Percentiles rank a stretch among this genome's conserved stretches.
phyloP scores from a whole-genome alignment of 2,329 filamentous ascomycete genomes.

The Ceratocystis albifundus region DNA sequence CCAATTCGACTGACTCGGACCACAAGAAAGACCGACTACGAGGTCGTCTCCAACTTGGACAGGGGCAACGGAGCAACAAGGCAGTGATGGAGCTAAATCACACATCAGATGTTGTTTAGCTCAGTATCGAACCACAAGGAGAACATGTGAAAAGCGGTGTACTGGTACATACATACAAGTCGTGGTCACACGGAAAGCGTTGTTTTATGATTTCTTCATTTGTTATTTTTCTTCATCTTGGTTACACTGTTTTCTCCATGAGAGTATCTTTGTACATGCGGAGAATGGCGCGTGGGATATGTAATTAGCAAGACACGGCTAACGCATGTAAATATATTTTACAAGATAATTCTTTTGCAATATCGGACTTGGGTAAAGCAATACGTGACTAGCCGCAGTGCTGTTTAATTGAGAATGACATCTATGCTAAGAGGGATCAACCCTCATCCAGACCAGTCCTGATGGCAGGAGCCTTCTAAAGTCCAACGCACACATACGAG shows the following conservation, averaged over 20 bases:
- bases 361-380: neutral
- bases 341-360: neutral
- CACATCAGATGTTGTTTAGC: conserved; percentile 1
- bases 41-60: neutral
- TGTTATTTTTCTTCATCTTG: conserved; percentile 1
- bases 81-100: too few relatives aligned
- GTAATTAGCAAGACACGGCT: neutral
- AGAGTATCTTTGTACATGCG: neutral
- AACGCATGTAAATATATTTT: conserved; percentile 1
- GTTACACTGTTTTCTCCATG: neutral
- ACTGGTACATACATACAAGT: neutral
- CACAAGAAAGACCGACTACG: neutral
- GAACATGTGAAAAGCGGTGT: neutral
- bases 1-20: neutral
- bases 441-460: neutral
- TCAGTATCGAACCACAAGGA: neutral
- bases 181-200: neutral
- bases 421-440: neutral
- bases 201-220: neutral
- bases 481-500: conserved; percentile 16
- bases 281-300: neutral
- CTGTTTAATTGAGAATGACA: neutral
- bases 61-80: neutral
- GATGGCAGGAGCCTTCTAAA: neutral
- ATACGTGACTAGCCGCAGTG: neutral